Base-by-base conservation (phyloP, 1,284 basidiomycete genomes). In the Omphalotus olearius region DNA sequence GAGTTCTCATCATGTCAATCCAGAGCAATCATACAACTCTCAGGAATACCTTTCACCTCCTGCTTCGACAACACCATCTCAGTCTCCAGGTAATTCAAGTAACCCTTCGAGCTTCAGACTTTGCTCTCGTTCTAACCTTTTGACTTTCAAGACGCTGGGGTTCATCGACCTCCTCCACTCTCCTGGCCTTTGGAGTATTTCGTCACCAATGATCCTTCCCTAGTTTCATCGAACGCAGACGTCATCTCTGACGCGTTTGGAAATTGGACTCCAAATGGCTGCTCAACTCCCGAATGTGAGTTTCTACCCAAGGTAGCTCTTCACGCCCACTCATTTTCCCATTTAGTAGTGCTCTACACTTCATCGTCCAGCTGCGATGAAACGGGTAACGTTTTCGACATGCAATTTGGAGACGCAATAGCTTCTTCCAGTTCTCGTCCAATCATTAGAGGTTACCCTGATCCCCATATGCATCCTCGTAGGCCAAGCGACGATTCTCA, bases 141-240 rank as follows among this genome's bases (percentile, higher is more conserved):
- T 13, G 16, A 11, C 7, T 9, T 11, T 40, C 38, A 6, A 40
- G 38, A n/a, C 16, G 43, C 47, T 16, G 39, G 5, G 3, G 17
- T 36, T 23, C 13, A 42, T 30, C 38, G 23, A 18, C 54, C 42
- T 9, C 14, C 50, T 20, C 20, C 47, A 3, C 43, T 50, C 7
- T 52, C 54, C 16, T 55, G 54, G 54, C 54, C 54, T 2, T 30
- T 55, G 36, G 50, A 52, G 23, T 52, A 40, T 33, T 52, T 55
- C 30, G 35, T 52, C 18, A 39, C 54, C 36, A 39, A 36, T 18
- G 43, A 51, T 37, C 50, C 50, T 10, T 45, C 43, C 26, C 20
- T 45, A 9, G 42, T 43, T 26, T 37, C 26, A 13, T 25, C 36
- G 42, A 48, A 45, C 13, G 14, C 46, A 28, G 47, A 55, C 2